Evolutionary conservation across 139 green algal genomes (phyloP), one percentile per base, ranked within the genome.

Genomic region (Chlorella sp.): DNA sequence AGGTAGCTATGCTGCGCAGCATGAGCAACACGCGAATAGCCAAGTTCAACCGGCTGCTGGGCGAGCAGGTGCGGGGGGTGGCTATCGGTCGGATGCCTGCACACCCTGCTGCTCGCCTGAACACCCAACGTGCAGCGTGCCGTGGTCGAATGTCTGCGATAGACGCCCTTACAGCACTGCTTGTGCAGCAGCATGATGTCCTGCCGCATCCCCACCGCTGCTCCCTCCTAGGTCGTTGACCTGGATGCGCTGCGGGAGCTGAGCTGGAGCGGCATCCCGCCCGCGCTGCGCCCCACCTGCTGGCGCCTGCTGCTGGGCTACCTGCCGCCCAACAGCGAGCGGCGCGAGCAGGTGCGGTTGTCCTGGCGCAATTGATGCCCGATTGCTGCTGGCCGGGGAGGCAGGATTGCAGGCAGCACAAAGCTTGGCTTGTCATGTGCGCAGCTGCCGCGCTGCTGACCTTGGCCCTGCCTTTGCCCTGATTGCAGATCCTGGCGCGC

Each of bases 241-340:
- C 38, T 98, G 44, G 94, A 98, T 44, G 91, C 92, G 26, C 88
- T 99, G 80, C 85, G 94, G 14, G 96, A 99, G 89, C 85, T 98
- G 67, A 82, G 92, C 62, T 99, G 96, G 96, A 97, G 86, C 70
- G 96, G 96, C 34, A 93, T 98, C 34, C 96, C 97, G 0, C 79
- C 89, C 13, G 46, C 90, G 36, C 88, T 98, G 84, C 84, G 97
- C 51, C 94, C 97, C 2, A 54, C 88, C 38, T 96, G 92, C 70
- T 99, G 97, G 97, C 91, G 94, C n/a, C 86, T 99, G 76, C 89
- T 99, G 85, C 88, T 98, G n/a, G 95, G 96, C n/a, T 99, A 99
- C 87, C 74, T 95, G 40, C 96, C 96, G 1, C 93, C 95, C 20
- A 96, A 96, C 67, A 88, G 87, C 24, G 90, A 94, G 26, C 64